Percentiles rank a stretch among this genome's conserved stretches.
These are phyloP conservation scores for Rhizophora mangle DNA, from an alignment of 345 rosid species.

Conservation along the genomic window DNA sequence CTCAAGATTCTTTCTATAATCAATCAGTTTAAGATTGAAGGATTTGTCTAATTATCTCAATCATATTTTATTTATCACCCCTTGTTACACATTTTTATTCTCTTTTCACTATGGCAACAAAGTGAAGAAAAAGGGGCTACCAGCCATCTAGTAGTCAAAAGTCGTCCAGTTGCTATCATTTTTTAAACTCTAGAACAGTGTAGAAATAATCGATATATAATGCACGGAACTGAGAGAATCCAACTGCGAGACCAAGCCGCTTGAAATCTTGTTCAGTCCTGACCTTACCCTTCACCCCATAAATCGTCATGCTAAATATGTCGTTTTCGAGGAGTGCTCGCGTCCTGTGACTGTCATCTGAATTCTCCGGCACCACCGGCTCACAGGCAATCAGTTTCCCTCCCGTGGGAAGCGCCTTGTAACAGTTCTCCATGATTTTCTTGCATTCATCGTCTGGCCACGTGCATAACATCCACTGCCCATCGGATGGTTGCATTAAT, in stretches of 20 bases:
- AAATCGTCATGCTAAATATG: conserved; percentile 77
- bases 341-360: conserved; percentile 69
- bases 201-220: conserved; percentile 57
- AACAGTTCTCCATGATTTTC: conserved; percentile 74
- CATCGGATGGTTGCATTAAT: neutral
- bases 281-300: conserved; percentile 74
- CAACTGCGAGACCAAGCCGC: conserved; percentile 58
- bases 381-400: conserved; percentile 86
- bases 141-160: too few relatives aligned
- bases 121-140: too few relatives aligned
- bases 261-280: conserved; percentile 68
- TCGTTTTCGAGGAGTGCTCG: conserved; percentile 79
- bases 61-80: too few relatives aligned
- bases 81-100: too few relatives aligned
- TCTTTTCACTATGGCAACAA: too few relatives aligned
- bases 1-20: too few relatives aligned
- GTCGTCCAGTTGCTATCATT: conserved; percentile 26
- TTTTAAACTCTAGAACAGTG: conserved; percentile 72
- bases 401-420: conserved; percentile 63
- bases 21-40: too few relatives aligned
- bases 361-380: conserved; percentile 62
- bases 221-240: conserved; percentile 54
- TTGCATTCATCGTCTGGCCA: conserved; percentile 85
- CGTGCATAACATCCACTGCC: conserved; percentile 76
- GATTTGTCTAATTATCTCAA: too few relatives aligned